phyloP scores from a whole-genome alignment of 78 protist genomes.

The Speleostelium caveatum region DNA sequence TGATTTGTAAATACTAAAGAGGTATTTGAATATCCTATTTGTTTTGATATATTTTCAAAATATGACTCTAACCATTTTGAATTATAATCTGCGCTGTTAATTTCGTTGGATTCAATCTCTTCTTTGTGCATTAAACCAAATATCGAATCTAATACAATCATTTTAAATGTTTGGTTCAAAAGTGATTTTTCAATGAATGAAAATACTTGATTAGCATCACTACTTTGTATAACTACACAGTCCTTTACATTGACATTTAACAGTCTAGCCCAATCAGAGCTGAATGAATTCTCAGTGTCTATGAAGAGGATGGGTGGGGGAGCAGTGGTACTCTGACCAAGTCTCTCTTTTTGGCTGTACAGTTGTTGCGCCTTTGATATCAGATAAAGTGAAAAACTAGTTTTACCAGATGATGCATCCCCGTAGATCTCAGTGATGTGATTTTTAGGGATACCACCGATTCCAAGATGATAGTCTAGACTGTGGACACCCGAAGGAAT shows the following conservation, averaged over 20 bases:
- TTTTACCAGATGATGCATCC: constrained; percentile 50
- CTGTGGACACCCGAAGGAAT: constrained; percentile 14
- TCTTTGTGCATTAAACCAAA: constrained; percentile 1
- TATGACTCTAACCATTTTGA: neutral
- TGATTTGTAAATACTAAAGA: constrained; percentile 48
- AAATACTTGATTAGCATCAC: too few relatives aligned
- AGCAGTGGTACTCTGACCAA: neutral
- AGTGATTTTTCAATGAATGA: constrained; percentile 11
- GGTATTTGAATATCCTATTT: constrained; percentile 6
- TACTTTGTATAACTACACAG: constrained; percentile 22
- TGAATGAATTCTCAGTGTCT: constrained; percentile 63
- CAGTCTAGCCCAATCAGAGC: constrained; percentile 37
- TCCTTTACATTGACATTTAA: neutral
- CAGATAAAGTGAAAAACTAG: constrained; percentile 33
- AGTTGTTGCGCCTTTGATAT: neutral
- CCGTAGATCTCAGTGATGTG: constrained; percentile 59
- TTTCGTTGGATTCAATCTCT: neutral
- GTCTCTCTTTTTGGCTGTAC: neutral
- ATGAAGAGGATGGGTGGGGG: neutral
- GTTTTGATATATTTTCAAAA: neutral
- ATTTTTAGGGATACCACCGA: constrained; percentile 54
- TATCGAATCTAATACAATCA: constrained; percentile 34
- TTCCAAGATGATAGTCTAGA: constrained; percentile 30
- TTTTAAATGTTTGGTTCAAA: neutral
- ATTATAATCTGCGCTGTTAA: neutral